These are phyloP conservation scores for Sapria himalayana DNA, from an alignment of 345 rosid species.

Conservation along the genomic window DNA sequence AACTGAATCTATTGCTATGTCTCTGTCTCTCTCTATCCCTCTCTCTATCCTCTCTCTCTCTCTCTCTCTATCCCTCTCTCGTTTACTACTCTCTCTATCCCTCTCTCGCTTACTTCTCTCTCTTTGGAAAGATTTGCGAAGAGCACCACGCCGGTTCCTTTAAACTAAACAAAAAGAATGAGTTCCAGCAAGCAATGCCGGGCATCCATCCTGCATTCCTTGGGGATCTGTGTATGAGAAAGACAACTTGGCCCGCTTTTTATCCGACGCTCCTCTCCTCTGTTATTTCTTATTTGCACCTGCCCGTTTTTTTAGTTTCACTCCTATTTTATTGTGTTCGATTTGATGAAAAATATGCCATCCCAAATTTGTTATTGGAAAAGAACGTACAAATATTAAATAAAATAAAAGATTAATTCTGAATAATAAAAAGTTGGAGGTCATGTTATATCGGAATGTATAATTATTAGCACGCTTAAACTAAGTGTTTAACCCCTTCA, in stretches of 20 bases:
- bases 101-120: conserved; percentile 8
- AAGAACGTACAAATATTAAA: too few species aligned
- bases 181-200: conserved; percentile 37
- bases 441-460: too few species aligned
- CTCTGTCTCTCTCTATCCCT: conserved; percentile 9
- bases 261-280: conserved; percentile 14
- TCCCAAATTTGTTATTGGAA: too few species aligned
- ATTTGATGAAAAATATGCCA: too few species aligned
- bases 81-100: too few species aligned
- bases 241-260: conserved; percentile 41
- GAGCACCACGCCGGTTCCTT: conserved; percentile 39
- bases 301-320: too few species aligned
- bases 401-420: too few species aligned
- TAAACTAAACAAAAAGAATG: conserved; percentile 55
- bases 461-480: too few species aligned
- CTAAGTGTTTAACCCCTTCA: too few species aligned
- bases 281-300: not conserved
- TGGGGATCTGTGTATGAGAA: conserved; percentile 96
- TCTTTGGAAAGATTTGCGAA: conserved; percentile 17
- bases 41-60: conserved; percentile 7
- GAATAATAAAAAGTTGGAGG: too few species aligned
- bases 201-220: conserved; percentile 49
- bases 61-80: conserved; percentile 7
- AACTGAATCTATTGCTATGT: conserved; percentile 16
- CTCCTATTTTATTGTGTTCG: too few species aligned